phyloP scores from a whole-genome alignment of 768 basidiomycete genomes.

The Saitozyma sp. region DNA sequence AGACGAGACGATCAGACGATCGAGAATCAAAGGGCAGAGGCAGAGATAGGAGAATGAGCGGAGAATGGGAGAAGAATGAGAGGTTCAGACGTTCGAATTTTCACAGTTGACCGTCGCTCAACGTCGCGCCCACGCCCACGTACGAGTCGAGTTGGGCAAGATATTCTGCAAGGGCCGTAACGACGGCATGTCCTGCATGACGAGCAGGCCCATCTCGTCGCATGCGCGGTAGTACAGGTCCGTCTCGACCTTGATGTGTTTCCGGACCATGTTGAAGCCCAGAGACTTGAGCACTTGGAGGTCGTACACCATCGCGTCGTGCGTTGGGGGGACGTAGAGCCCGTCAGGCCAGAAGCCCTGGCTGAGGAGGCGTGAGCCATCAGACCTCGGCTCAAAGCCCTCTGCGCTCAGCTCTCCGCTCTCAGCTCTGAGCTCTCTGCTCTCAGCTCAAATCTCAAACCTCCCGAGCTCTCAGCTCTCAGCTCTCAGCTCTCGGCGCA shows the following conservation, averaged over 20 bases:
- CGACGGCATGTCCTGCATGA: constrained; percentile 33
- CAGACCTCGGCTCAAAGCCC: background rate
- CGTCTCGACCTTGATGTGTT: constrained; percentile 33
- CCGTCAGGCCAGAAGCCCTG: constrained; percentile 39
- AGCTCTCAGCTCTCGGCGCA: background rate
- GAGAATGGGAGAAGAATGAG: too few relatives aligned
- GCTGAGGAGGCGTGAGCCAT: constrained; percentile 5
- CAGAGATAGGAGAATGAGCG: too few relatives aligned
- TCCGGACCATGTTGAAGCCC: constrained; percentile 34
- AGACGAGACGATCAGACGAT: too few relatives aligned
- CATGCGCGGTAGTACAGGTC: constrained; percentile 28
- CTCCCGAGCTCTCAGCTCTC: too few relatives aligned
- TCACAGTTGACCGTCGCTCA: background rate
- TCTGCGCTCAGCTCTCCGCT: background rate
- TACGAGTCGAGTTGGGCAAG: constrained; percentile 13
- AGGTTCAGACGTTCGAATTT: background rate
- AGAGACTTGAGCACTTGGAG: constrained; percentile 18
- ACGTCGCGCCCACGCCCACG: background rate
- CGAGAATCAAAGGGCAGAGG: too few relatives aligned
- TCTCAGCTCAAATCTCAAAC: too few relatives aligned
- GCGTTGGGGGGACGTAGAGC: constrained; percentile 22
- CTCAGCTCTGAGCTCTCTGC: background rate
- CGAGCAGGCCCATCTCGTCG: constrained; percentile 27
- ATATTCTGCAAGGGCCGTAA: constrained; percentile 4
- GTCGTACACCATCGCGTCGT: constrained; percentile 30